Percentiles rank a stretch among this genome's conserved stretches.
Conservation (phyloP, 2,329 filamentous ascomycete species). For the Cladosporium cucumerinum region DNA sequence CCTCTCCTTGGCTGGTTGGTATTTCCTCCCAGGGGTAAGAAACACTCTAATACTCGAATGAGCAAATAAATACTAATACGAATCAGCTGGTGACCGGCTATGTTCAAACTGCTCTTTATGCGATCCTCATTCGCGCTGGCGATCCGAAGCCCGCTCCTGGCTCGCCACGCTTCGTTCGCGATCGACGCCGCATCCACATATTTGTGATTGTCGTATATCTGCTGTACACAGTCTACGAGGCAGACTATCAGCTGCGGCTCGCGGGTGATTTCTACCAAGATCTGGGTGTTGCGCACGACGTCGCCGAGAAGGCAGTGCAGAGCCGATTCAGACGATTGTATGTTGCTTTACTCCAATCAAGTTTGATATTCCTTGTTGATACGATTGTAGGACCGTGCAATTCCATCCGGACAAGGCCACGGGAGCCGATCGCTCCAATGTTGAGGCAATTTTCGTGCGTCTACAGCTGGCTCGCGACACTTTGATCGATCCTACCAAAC, state of each 20-base stretch:
- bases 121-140: constrained; percentile 83
- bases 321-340: constrained; percentile 74
- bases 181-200: constrained; percentile 80
- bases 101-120: constrained; percentile 79
- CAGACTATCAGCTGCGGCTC: constrained; percentile 72
- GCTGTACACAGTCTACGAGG: constrained; percentile 87
- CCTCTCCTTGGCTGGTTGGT: constrained; percentile 59
- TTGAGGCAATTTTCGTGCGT: constrained; percentile 67
- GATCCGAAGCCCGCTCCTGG: constrained; percentile 70
- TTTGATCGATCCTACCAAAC: constrained; percentile 68
- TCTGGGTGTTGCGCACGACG: constrained; percentile 66
- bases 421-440: constrained; percentile 37
- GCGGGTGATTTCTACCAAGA: constrained; percentile 75
- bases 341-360: constrained; percentile 12
- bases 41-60: neutral
- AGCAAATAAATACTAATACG: neutral
- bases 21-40: constrained; percentile 58
- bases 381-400: constrained; percentile 45
- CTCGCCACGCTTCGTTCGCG: constrained; percentile 63
- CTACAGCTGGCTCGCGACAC: constrained; percentile 82
- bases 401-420: constrained; percentile 81
- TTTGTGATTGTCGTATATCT: constrained; percentile 81
- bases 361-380: neutral
- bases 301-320: constrained; percentile 74
- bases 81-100: constrained; percentile 67